Evolutionary conservation across 495 filamentous ascomycete genomes (phyloP).

Genomic region (Daldinia grandis): DNA sequence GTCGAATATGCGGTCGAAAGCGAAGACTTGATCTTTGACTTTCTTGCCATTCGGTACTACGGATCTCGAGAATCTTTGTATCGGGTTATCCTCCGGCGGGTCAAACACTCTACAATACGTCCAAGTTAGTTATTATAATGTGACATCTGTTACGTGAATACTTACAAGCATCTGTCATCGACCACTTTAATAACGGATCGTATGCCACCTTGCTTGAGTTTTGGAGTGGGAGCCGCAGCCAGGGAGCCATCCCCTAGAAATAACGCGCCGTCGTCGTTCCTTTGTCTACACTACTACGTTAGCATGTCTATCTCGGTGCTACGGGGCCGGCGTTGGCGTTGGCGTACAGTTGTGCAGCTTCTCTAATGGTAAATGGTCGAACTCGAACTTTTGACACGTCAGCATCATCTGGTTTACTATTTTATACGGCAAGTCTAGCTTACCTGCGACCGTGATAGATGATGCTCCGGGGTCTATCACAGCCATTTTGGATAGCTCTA

Average conservation of each 20-base stretch:
- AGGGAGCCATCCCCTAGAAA: slow-evolving; percentile 96
- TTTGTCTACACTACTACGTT: slow-evolving; percentile 60
- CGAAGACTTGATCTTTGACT: slow-evolving; percentile 97
- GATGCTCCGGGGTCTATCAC: slow-evolving; percentile 52
- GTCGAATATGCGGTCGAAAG: slow-evolving; percentile 96
- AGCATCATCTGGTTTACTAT: slow-evolving; percentile 12
- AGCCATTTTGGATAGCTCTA: slow-evolving; percentile 38
- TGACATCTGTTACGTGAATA: slow-evolving; percentile 21
- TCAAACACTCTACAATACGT: slow-evolving; percentile 82
- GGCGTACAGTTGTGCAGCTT: slow-evolving; percentile 71
- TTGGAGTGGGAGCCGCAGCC: slow-evolving; percentile 81
- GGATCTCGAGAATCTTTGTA: slow-evolving; percentile 87
- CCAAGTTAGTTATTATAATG: slow-evolving; percentile 3
- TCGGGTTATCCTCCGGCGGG: slow-evolving; percentile 93
- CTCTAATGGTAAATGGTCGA: slow-evolving; percentile 87
- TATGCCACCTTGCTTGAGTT: slow-evolving; percentile 85
- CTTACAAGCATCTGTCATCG: slow-evolving; percentile 94
- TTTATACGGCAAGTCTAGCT: slow-evolving; percentile 52
- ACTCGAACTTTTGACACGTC: slow-evolving; percentile 74
- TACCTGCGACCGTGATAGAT: slow-evolving; percentile 49
- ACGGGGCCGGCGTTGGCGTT: slow-evolving; percentile 40
- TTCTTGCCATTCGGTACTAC: slow-evolving; percentile 87
- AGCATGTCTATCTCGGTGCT: slow-evolving; percentile 4
- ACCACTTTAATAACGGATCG: slow-evolving; percentile 94
- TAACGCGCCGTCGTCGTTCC: slow-evolving; percentile 83